Base-by-base conservation (phyloP, 2,329 filamentous ascomycete species). In the Sphaerulina musiva region DNA sequence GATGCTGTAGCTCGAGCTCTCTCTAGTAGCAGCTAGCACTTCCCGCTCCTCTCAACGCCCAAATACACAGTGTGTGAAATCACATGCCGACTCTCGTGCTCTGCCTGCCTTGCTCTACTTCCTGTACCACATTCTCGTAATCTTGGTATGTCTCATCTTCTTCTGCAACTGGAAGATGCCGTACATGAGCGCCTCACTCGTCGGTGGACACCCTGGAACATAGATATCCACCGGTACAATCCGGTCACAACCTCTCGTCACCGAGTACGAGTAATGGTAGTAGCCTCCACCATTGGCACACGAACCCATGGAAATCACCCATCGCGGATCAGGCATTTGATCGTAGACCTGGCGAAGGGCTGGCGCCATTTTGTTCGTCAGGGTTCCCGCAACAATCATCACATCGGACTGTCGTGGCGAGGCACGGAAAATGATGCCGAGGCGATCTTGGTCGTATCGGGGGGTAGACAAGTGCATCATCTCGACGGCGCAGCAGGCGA, bases 331-430 rank as follows among this genome's bases (percentile, higher is more conserved):
- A 36, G 89, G 88, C 89, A 95, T 95, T 76, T 95, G 89, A 72
- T 95, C 89, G 76, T 95, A 95, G 56, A 93, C 85, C 73, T 92
- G 87, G 69, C 89, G 80, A 64, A 95, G 76, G 31, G 89, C 89
- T 1, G 89, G 88, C 0, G 88, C 89, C 89, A 95, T 95, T 78
- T 95, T 95, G 79, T 95, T 95, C 60, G 88, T 92, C 55, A 95
- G 79, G n/a, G 89, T 95, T 46, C 89, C 89, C 26, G 89, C 89
- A 20, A 95, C 89, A 66, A 95, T 93, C 89, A 95, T 93, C 62
- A 95, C 86, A 72, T 95, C 89, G 57, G 88, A 87, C 73, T 95
- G 89, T 60, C 89, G 85, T 1, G 89, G 89, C 11, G 87, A 92
- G 55, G 88, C 89, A 64, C 89, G 85, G 81, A 93, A 95, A 70